Conservation (phyloP, 208 protist genomes). For the Acanthamoeba healyi region DNA sequence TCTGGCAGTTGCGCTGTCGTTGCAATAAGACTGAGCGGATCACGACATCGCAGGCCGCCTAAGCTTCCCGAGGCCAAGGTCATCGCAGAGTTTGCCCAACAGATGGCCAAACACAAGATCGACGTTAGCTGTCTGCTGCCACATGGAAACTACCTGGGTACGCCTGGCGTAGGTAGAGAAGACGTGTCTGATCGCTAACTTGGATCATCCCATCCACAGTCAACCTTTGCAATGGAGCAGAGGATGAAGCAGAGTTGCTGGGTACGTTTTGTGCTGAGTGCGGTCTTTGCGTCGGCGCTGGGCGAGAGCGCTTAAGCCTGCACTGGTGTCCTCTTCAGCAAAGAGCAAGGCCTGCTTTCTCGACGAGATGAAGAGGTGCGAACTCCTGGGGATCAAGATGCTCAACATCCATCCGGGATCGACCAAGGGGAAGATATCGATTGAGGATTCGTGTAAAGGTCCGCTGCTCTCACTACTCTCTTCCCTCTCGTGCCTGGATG, state of each 20-base stretch:
- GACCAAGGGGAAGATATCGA: conserved; percentile 46
- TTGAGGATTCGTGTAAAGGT: conserved; percentile 36
- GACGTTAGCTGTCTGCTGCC: conserved; percentile 71
- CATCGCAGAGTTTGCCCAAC: conserved; percentile 63
- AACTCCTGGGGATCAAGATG: conserved; percentile 73
- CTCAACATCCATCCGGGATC: conserved; percentile 86
- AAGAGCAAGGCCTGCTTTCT: conserved; percentile 79
- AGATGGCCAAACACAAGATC: conserved; percentile 50
- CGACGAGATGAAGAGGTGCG: conserved; percentile 79
- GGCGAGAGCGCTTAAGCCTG: not conserved
- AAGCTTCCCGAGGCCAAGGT: conserved; percentile 17
- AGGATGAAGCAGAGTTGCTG: not conserved
- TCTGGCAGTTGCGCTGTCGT: too few relatives aligned
- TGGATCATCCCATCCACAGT: too few relatives aligned
- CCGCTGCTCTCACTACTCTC: not conserved
- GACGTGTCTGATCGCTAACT: too few relatives aligned
- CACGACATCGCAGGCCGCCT: not conserved
- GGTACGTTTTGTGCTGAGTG: not conserved
- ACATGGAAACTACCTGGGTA: conserved; percentile 83
- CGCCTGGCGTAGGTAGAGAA: conserved; percentile 7
- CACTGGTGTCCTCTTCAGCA: not conserved
- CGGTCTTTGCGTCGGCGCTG: not conserved
- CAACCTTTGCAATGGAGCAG: conserved; percentile 12
- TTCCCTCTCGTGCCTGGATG: too few relatives aligned
- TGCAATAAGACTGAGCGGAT: not conserved